Percentiles rank a stretch among this genome's conserved stretches.
Conservation (phyloP, 108 stramenopile genomes). For the Skeletonema menzelii region DNA sequence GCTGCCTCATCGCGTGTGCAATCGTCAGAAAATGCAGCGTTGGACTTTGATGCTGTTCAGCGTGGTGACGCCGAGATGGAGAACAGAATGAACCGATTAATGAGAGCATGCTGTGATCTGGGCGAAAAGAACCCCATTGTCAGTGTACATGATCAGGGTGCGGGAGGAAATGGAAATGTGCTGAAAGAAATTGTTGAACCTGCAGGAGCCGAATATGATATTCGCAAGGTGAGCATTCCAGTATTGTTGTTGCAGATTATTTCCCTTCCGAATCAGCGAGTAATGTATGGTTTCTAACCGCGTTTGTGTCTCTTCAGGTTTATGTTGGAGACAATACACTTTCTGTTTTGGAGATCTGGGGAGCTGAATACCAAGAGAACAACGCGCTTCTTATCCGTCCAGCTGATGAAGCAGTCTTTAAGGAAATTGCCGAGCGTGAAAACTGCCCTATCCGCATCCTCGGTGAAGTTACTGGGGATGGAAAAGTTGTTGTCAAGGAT, state of each 20-base stretch:
- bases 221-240: conserved; percentile 78
- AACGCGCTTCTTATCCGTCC: conserved; percentile 92
- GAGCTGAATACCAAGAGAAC: conserved; percentile 99
- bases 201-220: conserved; percentile 93
- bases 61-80: conserved; percentile 99
- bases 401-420: conserved; percentile 73
- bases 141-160: conserved; percentile 98
- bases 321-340: conserved; percentile 94
- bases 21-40: conserved; percentile 82
- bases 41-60: conserved; percentile 99
- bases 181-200: conserved; percentile 99
- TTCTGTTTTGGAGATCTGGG: conserved; percentile 97
- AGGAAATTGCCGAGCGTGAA: conserved; percentile 90
- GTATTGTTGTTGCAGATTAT: not conserved
- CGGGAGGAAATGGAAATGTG: conserved; percentile 99
- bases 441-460: conserved; percentile 91
- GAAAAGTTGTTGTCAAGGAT: conserved; percentile 93
- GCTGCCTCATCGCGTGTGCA: conserved; percentile 93
- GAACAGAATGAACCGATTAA: conserved; percentile 96
- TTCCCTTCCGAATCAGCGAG: not conserved
- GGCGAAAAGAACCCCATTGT: conserved; percentile 96
- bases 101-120: conserved; percentile 97
- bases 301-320: conserved; percentile 33
- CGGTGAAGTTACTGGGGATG: conserved; percentile 92
- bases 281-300: not conserved